These are phyloP conservation scores for Xylaria sp. DNA, from an alignment of 2,329 filamentous ascomycete genomes.

Conservation along the genomic window DNA sequence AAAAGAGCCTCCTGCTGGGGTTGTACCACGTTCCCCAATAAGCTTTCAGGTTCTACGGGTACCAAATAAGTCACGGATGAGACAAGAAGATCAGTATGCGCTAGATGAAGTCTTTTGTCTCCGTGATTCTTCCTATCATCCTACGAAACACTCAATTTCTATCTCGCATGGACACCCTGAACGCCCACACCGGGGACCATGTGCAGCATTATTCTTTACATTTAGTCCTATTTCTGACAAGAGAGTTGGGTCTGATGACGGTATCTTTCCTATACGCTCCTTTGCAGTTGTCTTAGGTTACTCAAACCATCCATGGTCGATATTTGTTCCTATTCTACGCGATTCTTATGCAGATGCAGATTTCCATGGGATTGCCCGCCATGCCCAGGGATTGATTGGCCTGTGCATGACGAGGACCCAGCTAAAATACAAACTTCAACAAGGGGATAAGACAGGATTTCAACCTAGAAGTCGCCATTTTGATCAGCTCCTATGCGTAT, in stretches of 20 bases:
- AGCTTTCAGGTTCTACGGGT: slow-evolving; percentile 8
- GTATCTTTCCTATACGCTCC: not conserved
- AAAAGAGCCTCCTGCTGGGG: slow-evolving; percentile 2
- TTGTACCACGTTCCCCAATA: not conserved
- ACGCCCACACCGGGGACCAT: not conserved
- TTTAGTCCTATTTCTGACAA: not conserved
- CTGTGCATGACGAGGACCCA: slow-evolving; percentile 15
- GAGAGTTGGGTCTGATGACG: not conserved
- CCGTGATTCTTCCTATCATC: not conserved
- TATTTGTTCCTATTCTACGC: slow-evolving; percentile 15
- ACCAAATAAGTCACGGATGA: not conserved
- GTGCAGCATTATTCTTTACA: slow-evolving; percentile 5
- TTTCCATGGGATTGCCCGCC: slow-evolving; percentile 4
- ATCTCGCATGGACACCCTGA: not conserved
- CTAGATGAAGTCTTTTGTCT: slow-evolving; percentile 17
- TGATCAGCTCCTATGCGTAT: slow-evolving; percentile 10
- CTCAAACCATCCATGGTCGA: slow-evolving; percentile 3
- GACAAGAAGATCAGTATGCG: slow-evolving; percentile 3
- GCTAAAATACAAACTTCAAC: slow-evolving; percentile 6
- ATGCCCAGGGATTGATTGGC: not conserved
- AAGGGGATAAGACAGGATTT: not conserved
- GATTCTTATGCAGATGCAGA: slow-evolving; percentile 5
- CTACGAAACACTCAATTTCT: slow-evolving; percentile 1
- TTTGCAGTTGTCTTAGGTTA: slow-evolving; percentile 13
- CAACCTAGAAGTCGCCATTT: not conserved